Conservation (phyloP, 176 grass and related monocot species). For the Luzula sylvatica region DNA sequence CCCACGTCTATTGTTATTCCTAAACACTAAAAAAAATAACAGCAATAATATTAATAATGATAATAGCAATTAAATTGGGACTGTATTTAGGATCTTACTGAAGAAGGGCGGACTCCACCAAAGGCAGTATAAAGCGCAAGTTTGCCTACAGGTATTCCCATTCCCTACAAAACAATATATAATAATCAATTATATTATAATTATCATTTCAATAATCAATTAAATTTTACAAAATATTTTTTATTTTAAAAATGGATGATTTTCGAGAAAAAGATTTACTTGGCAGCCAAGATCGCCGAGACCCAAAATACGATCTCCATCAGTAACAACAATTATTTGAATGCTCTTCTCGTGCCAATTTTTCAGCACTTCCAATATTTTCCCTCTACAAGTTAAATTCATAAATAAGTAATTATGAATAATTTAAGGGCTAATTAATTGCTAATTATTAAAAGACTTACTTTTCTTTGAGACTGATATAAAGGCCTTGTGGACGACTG, state of each 20-base stretch:
- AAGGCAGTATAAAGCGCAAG: slow-evolving; percentile 79
- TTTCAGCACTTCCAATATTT: slow-evolving; percentile 63
- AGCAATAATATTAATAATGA: not conserved
- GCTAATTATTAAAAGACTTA: slow-evolving; percentile 15
- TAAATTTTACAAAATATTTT: not conserved
- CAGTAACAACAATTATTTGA: slow-evolving; percentile 86
- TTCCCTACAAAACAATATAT: slow-evolving; percentile 38
- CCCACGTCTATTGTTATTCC: slow-evolving; percentile 93
- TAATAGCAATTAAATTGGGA: not conserved
- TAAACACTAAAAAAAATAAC: slow-evolving; percentile 36
- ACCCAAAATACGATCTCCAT: slow-evolving; percentile 84
- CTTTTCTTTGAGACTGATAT: slow-evolving; percentile 84
- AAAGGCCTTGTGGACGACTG: slow-evolving; percentile 59
- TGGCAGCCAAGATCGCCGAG: slow-evolving; percentile 96
- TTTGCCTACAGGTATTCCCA: slow-evolving; percentile 94
- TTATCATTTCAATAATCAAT: not conserved
- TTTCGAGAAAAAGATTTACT: slow-evolving; percentile 30
- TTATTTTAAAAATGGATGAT: not conserved
- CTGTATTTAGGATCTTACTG: slow-evolving; percentile 27
- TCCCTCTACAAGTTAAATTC: slow-evolving; percentile 37
- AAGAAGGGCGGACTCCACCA: slow-evolving; percentile 67
- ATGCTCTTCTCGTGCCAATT: slow-evolving; percentile 94
- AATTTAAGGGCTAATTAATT: not conserved
- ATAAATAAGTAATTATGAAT: not conserved
- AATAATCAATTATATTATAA: slow-evolving; percentile 1